Evolutionary conservation across 2,329 filamentous ascomycete species (phyloP), one percentile per base, ranked within the genome.

Genomic region (Aspergillus candidus): DNA sequence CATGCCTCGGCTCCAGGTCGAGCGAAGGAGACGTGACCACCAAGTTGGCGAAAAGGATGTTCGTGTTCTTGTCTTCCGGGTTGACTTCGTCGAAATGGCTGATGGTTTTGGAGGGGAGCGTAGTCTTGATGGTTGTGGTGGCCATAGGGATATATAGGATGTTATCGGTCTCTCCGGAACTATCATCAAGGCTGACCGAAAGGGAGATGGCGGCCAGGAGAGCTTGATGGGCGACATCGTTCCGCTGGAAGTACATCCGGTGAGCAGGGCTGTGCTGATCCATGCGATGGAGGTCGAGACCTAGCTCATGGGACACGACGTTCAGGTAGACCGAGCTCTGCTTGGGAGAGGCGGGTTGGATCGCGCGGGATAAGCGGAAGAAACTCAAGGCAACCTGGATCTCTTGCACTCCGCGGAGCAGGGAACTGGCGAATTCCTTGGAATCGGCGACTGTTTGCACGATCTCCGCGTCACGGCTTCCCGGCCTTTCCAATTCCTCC

Each of bases 71-170:
- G 66, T 97, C 89, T 53, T 86, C 84, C 32, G 80, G 83, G 53
- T 84, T 84, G 44, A 72, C 71, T 30, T 84, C 78, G 46, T 83
- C 78, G 2, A 83, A 79, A 42, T 90, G 78, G 61, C 91, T 86
- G 10, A 98, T 83, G 0, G 90, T 94, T 67, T 97, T 96, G 11
- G 93, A 94, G 5, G 91, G 91, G 6, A 97, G 71, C 0, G 94
- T 98, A 0, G 93, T 97, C 64, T 91, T 88, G 47, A 97, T 81
- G 0, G 84, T 98, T 3, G 90, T 95, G 1, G 93, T 98, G 14
- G 91, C 87, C 93, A 98, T 97, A 1, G 93, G 93, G 35, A 98
- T 80, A 63, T 98, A 98, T 15, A 95, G 70, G 46, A 98, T 77
- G 42, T 91, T 83, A 62, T 96, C 88, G 0, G 88, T 84, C 56